Conservation (phyloP, 371 early-diverging fungal species). For the Blakeslea trispora region DNA sequence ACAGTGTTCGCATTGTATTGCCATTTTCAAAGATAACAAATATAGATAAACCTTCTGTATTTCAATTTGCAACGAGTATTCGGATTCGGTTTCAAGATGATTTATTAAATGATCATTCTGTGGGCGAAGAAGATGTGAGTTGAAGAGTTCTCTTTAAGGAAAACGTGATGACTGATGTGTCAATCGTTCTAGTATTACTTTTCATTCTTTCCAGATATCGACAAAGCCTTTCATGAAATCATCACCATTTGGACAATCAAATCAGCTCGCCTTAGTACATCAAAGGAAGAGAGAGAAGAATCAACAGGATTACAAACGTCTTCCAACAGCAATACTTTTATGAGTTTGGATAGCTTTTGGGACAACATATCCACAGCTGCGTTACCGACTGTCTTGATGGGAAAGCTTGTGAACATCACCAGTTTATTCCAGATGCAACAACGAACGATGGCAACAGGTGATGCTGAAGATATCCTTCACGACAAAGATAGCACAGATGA, state of each 20-base stretch:
- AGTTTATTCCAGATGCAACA: constrained; percentile 9
- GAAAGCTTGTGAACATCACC: constrained; percentile 20
- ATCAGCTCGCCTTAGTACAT: not conserved
- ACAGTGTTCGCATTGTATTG: constrained; percentile 62
- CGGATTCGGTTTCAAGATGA: constrained; percentile 53
- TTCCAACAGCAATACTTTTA: not conserved
- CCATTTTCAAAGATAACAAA: constrained; percentile 54
- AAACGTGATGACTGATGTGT: not conserved
- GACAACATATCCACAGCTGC: constrained; percentile 27
- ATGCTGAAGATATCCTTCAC: not conserved
- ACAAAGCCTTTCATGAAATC: constrained; percentile 16
- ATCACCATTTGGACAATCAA: constrained; percentile 6
- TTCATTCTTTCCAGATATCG: constrained; percentile 55
- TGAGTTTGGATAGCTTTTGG: constrained; percentile 19
- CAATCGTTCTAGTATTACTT: constrained; percentile 71
- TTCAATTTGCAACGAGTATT: constrained; percentile 59
- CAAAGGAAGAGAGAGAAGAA: not conserved
- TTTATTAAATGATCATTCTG: constrained; percentile 19
- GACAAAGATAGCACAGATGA: not conserved
- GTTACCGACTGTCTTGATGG: constrained; percentile 25
- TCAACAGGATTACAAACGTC: no score
- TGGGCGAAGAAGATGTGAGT: constrained; percentile 54
- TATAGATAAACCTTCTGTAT: constrained; percentile 53
- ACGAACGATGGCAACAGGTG: not conserved
- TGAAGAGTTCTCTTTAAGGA: constrained; percentile 18